Percentiles rank a stretch among this genome's conserved stretches.
Conservation (phyloP, 2,329 filamentous ascomycete genomes). For the Zasmidium angulare region DNA sequence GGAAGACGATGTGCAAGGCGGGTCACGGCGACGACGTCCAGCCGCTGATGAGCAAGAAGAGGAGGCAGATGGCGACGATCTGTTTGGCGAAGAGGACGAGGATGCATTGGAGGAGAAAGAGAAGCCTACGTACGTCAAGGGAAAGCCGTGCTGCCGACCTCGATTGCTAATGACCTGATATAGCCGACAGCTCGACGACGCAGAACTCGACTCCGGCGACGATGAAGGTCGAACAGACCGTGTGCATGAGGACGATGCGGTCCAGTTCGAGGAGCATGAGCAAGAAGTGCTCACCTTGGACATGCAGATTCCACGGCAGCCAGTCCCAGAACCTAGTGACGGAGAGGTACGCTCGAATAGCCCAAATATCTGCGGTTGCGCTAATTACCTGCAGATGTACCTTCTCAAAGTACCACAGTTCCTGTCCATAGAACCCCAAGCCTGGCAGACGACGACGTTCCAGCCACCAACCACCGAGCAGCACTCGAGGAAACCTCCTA, state of each 20-base stretch:
- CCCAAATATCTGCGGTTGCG: neutral
- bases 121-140: conserved; percentile 26
- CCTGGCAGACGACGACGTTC: conserved; percentile 67
- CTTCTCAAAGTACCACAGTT: conserved; percentile 71
- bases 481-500: conserved; percentile 47
- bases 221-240: conserved; percentile 65
- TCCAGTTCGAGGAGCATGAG: conserved; percentile 41
- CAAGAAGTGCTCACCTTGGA: conserved; percentile 58
- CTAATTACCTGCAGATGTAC: conserved; percentile 55
- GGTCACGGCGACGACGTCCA: conserved; percentile 20
- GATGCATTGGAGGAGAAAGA: conserved; percentile 26
- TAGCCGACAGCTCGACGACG: conserved; percentile 53
- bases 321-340: conserved; percentile 68
- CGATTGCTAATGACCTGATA: conserved; percentile 10
- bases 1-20: conserved; percentile 23
- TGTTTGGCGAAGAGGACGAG: conserved; percentile 48
- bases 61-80: conserved; percentile 42
- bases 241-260: conserved; percentile 50
- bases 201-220: conserved; percentile 62
- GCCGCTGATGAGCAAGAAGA: conserved; percentile 26
- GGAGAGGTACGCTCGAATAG: conserved; percentile 55
- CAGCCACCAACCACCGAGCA: conserved; percentile 62
- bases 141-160: neutral
- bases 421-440: conserved; percentile 66
- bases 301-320: conserved; percentile 66